Base-by-base conservation (phyloP, 208 protist species). In the Blechomonas ayalai region DNA sequence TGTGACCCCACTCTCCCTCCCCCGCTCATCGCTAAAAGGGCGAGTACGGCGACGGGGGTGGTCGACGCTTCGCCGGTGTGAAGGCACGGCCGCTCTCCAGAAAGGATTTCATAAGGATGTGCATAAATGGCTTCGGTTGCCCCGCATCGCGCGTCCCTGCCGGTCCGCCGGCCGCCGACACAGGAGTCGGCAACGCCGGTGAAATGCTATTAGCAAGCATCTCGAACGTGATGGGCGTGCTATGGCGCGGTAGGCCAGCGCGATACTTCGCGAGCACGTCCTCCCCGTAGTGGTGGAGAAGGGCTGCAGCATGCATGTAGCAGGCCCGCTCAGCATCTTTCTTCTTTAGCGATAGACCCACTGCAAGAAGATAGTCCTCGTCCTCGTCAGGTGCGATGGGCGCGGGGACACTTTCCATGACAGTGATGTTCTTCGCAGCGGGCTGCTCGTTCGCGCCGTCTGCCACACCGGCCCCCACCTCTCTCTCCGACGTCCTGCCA, bases 261-360 rank as follows among this genome's bases (percentile, higher is more conserved):
- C 59, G 57, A 27, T 77, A 76, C 15, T 55, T 46, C 23, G 26
- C 13, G 23, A 86, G 22, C 2, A 90, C 73, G 41, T 91, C 82
- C 22, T 74, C 50, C 23, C 66, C 79, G 25, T 60, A 40, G 1
- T 20, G 28, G 13, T 69, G 53, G 8, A 92, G 59, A 19, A 92
- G 31, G 22, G 68, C 55, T 2, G 73, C 80, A 27, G 84, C 84
- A 59, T 93, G 84, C 4, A 93, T 4, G 53, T 67, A 90, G 52
- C 84, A 93, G 32, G 65, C 58, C 7, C 84, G 59, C 39, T 84
- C 73, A 2, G 84, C 84, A 50, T 93, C 84, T 41, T 78, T 77
- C 49, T 83, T 82, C 50, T 88, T 87, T 15, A 93, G 62, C 7
- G 75, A 70, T 4, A 85, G 52, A 20, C 84, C 84, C 16, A 86